Percentiles rank a stretch among this genome's conserved stretches.
phyloP scores from a whole-genome alignment of 2,329 filamentous ascomycete species.

The Didymosphaeria variabile region DNA sequence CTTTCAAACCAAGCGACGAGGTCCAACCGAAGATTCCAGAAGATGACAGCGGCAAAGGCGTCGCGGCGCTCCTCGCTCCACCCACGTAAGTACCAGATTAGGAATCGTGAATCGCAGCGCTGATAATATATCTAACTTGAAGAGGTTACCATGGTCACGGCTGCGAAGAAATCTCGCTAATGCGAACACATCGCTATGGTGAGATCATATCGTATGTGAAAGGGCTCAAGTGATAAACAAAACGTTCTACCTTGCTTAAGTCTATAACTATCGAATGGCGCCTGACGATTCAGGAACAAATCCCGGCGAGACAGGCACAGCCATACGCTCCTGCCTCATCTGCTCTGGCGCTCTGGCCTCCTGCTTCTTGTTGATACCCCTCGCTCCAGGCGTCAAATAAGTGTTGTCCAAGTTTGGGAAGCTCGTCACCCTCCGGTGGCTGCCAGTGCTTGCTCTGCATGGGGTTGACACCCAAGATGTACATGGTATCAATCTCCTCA shows the following conservation, averaged over 20 bases:
- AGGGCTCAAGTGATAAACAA: neutral
- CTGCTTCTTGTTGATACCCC: slow-evolving; percentile 45
- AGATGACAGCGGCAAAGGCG: no score
- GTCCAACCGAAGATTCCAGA: no score
- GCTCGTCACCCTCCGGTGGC: slow-evolving; percentile 43
- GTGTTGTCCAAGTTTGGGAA: slow-evolving; percentile 45
- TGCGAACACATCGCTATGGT: no score
- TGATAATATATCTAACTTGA: no score
- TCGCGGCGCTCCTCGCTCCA: no score
- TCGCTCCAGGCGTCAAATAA: slow-evolving; percentile 45
- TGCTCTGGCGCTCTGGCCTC: slow-evolving; percentile 41
- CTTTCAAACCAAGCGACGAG: no score
- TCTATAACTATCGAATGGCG: neutral
- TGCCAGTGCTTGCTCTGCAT: slow-evolving; percentile 68
- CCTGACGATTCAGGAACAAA: slow-evolving; percentile 2
- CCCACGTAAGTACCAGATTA: no score
- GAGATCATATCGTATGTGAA: neutral
- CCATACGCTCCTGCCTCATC: slow-evolving; percentile 31
- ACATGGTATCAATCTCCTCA: slow-evolving; percentile 80
- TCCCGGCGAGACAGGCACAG: slow-evolving; percentile 2
- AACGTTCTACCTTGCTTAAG: neutral
- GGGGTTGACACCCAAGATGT: slow-evolving; percentile 70
- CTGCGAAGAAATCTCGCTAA: no score
- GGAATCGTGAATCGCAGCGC: no score
- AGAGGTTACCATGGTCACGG: no score